Conservation (phyloP, 495 filamentous ascomycete genomes). For the Hypoxylon fuscum region DNA sequence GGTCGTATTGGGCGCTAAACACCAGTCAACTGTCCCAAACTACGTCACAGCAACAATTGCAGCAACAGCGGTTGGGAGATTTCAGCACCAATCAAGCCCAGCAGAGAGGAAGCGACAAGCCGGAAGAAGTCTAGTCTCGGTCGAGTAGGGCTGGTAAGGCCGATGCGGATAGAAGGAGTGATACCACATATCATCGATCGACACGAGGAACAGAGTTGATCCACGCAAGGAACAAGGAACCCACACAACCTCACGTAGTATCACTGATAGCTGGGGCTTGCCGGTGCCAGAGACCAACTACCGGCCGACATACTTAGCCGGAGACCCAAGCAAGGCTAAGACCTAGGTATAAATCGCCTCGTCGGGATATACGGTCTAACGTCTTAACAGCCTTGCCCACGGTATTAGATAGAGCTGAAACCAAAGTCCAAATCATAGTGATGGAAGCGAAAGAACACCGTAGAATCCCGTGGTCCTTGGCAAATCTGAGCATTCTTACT, state of each 20-base stretch:
- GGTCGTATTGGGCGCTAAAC: background rate
- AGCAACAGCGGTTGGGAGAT: background rate
- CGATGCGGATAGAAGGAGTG: background rate
- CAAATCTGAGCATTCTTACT: no score
- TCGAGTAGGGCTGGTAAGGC: slow-evolving; percentile 19
- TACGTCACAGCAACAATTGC: slow-evolving; percentile 3
- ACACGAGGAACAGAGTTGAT: background rate
- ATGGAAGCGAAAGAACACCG: no score
- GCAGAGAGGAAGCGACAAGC: background rate
- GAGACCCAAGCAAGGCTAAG: background rate
- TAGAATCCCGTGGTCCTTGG: no score
- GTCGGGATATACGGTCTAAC: no score
- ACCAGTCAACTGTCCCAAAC: background rate
- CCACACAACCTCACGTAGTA: background rate
- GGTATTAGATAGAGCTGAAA: no score
- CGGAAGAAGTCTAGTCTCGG: background rate
- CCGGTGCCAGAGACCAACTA: slow-evolving; percentile 4
- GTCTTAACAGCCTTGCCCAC: no score
- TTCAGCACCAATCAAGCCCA: slow-evolving; percentile 10
- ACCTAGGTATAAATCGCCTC: no score
- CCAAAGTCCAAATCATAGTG: no score
- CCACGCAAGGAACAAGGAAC: background rate
- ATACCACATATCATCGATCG: background rate
- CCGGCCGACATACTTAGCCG: background rate
- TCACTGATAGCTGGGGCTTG: background rate